Evolutionary conservation across 2,329 filamentous ascomycete genomes (phyloP).

Genomic region (Eutypa lata): DNA sequence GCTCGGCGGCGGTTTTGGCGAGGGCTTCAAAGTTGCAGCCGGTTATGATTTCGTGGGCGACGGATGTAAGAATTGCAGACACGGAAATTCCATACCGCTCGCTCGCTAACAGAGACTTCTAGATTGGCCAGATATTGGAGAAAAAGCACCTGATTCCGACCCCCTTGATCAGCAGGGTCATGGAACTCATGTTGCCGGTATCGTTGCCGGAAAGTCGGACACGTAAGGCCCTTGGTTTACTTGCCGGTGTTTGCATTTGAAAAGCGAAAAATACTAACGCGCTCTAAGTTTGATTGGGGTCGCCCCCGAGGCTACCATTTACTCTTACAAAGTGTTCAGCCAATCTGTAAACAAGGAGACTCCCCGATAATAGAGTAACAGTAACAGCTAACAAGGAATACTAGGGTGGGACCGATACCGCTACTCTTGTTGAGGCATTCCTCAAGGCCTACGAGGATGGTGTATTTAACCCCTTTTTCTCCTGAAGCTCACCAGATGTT

Average conservation of each 20-base stretch:
- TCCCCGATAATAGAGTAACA: not conserved
- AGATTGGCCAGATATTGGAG: slow-evolving; percentile 8
- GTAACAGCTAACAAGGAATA: not conserved
- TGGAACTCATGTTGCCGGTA: slow-evolving; percentile 30
- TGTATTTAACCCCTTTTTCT: slow-evolving; percentile 12
- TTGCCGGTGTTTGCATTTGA: not conserved
- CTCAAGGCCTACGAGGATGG: slow-evolving; percentile 32
- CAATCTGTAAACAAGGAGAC: slow-evolving; percentile 2
- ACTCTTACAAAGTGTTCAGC: slow-evolving; percentile 26
- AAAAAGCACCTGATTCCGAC: slow-evolving; percentile 18
- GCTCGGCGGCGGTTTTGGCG: slow-evolving; percentile 16
- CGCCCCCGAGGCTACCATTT: slow-evolving; percentile 24
- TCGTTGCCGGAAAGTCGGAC: slow-evolving; percentile 25
- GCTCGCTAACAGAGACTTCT: not conserved
- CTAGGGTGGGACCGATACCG: slow-evolving; percentile 21
- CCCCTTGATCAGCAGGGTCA: slow-evolving; percentile 24
- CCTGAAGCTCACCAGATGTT: not conserved
- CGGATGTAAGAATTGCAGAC: slow-evolving; percentile 12
- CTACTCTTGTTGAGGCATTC: slow-evolving; percentile 32
- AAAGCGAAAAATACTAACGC: not conserved
- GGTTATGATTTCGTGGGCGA: slow-evolving; percentile 16
- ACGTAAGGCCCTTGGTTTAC: slow-evolving; percentile 4
- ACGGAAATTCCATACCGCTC: not conserved
- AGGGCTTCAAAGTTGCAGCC: slow-evolving; percentile 14
- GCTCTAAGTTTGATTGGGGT: slow-evolving; percentile 21